Evolutionary conservation across 1,284 basidiomycete genomes (phyloP).

Genomic region (Gastroboletus turbinatus): DNA sequence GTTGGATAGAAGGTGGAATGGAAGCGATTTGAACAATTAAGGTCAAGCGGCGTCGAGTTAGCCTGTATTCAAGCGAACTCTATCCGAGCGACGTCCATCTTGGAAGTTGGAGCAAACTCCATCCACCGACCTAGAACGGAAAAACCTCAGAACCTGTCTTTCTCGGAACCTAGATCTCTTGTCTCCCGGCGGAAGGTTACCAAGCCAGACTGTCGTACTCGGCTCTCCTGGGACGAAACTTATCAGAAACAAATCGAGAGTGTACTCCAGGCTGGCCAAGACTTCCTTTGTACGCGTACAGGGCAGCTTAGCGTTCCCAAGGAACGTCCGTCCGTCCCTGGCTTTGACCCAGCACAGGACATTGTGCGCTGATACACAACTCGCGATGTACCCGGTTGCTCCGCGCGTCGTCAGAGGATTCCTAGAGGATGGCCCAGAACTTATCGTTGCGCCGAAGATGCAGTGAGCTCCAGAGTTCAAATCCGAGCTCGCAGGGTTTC

Average conservation of each 20-base stretch:
- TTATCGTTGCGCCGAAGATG: background rate
- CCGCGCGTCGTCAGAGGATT: too few relatives aligned
- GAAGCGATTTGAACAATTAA: background rate
- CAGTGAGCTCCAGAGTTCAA: background rate
- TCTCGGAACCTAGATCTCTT: background rate
- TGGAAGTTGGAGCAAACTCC: background rate
- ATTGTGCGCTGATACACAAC: background rate
- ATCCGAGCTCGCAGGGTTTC: background rate
- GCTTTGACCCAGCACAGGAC: background rate
- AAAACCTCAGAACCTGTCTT: background rate
- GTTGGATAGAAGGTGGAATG: background rate
- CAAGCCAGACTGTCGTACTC: background rate
- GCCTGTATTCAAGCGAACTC: background rate
- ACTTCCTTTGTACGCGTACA: background rate
- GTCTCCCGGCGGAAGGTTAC: background rate
- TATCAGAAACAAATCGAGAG: background rate
- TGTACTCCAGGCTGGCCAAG: background rate
- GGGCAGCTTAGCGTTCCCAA: too few relatives aligned
- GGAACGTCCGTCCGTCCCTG: background rate
- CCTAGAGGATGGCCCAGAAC: background rate
- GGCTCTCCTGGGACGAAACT: background rate
- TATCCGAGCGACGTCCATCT: background rate
- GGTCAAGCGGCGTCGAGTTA: background rate
- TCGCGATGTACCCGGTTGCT: background rate
- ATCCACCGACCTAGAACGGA: background rate